Evolutionary conservation across 2,329 filamentous ascomycete species (phyloP).

Genomic region (Hypoxylon sp.): DNA sequence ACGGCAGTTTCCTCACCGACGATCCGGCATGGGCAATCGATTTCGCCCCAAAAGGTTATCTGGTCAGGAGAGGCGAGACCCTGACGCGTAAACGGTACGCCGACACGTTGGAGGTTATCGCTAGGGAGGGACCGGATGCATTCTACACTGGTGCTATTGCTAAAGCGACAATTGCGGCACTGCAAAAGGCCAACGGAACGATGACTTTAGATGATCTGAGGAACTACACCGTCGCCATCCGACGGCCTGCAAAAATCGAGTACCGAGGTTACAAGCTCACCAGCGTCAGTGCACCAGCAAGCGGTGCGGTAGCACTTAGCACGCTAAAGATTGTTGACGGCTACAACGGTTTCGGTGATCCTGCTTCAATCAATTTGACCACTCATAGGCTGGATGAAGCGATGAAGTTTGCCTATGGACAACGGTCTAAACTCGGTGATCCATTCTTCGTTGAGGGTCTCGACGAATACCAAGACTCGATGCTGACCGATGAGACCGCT

Average conservation of each 20-base stretch:
- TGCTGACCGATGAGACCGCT: conserved; percentile 74
- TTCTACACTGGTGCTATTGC: conserved; percentile 63
- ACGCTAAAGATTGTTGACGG: conserved; percentile 81
- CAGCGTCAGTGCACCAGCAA: conserved; percentile 77
- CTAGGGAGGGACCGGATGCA: conserved; percentile 54
- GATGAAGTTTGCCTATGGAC: conserved; percentile 84
- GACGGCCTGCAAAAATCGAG: conserved; percentile 72
- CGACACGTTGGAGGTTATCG: conserved; percentile 67
- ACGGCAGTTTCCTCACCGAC: conserved; percentile 74
- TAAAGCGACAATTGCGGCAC: conserved; percentile 66
- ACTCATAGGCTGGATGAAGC: conserved; percentile 88
- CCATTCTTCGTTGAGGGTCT: conserved; percentile 76
- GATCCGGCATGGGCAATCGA: conserved; percentile 85
- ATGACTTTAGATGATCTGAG: conserved; percentile 86
- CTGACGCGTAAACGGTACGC: conserved; percentile 69
- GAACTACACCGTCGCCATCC: conserved; percentile 78
- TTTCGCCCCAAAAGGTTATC: conserved; percentile 71
- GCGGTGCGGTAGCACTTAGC: conserved; percentile 80
- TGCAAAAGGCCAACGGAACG: conserved; percentile 76
- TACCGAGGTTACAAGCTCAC: conserved; percentile 81
- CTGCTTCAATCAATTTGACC: conserved; percentile 69
- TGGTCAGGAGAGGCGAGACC: conserved; percentile 54
- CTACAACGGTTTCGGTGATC: conserved; percentile 74
- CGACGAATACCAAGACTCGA: conserved; percentile 71
- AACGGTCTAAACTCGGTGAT: conserved; percentile 81